These are phyloP conservation scores for Monocercomonoides exilis DNA, from an alignment of 78 protist species.

Conservation along the genomic window DNA sequence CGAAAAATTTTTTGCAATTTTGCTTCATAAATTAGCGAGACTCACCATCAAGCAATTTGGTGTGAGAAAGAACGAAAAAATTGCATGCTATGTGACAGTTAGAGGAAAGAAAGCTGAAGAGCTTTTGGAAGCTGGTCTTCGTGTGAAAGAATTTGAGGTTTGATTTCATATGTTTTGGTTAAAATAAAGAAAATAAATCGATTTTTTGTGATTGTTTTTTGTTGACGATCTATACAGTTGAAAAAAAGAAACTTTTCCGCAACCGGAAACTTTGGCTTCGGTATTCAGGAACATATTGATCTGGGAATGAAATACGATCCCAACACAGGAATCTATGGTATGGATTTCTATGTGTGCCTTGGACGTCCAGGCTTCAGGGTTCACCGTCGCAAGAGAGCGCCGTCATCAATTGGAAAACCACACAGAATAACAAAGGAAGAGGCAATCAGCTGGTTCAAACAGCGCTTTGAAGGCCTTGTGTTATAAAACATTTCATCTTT, in stretches of 20 bases:
- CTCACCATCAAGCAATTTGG: conserved; percentile 90
- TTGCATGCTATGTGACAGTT: conserved; percentile 77
- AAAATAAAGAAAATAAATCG: no score
- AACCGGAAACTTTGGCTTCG: conserved; percentile 73
- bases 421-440: conserved; percentile 72
- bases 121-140: conserved; percentile 78
- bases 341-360: conserved; percentile 94
- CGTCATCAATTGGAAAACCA: conserved; percentile 44
- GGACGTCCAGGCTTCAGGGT: conserved; percentile 82
- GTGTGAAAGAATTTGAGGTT: conserved; percentile 95
- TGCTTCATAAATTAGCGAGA: no score
- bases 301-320: conserved; percentile 97
- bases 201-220: no score
- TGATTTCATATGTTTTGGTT: no score
- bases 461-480: conserved; percentile 49
- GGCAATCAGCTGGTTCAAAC: conserved; percentile 86
- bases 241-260: conserved; percentile 75
- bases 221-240: no score
- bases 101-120: conserved; percentile 97
- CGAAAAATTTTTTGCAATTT: no score
- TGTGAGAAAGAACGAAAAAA: conserved; percentile 95
- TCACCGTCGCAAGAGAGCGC: conserved; percentile 47
- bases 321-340: conserved; percentile 92
- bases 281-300: conserved; percentile 97
- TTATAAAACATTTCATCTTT: no score